These are phyloP conservation scores for Chloranthus sessilifolius DNA, from an alignment of 164 flowering plant species.

Conservation along the genomic window DNA sequence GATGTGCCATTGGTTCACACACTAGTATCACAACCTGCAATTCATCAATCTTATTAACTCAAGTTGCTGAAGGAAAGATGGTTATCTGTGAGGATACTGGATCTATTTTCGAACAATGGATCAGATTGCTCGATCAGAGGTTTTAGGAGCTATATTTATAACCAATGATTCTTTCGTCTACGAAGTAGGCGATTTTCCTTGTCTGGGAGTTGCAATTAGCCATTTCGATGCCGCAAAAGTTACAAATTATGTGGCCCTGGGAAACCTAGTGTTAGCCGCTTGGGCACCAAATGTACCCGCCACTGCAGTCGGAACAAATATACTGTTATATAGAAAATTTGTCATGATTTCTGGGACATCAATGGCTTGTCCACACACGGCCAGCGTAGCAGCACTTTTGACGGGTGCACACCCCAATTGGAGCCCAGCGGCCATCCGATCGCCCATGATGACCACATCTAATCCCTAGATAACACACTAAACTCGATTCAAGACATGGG, in stretches of 20 bases:
- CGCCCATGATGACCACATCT: constrained; percentile 36
- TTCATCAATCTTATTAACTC: neutral
- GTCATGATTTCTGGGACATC: constrained; percentile 34
- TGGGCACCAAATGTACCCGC: constrained; percentile 21
- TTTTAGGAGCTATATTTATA: constrained; percentile 48
- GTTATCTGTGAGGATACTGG: constrained; percentile 16
- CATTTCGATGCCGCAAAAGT: constrained; percentile 23
- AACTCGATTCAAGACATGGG: constrained; percentile 19
- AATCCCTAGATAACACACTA: constrained; percentile 17
- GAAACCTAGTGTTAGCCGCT: constrained; percentile 36
- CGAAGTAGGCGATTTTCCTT: constrained; percentile 22
- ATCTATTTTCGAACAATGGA: constrained; percentile 19
- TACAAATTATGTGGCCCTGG: constrained; percentile 56
- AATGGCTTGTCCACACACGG: constrained; percentile 37
- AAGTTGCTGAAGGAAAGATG: constrained; percentile 7
- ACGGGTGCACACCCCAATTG: constrained; percentile 39
- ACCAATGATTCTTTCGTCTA: constrained; percentile 22
- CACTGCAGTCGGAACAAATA: constrained; percentile 9
- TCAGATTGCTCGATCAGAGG: constrained; percentile 13
- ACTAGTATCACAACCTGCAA: constrained; percentile 11
- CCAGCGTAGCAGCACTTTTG: constrained; percentile 34
- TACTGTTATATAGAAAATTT: constrained; percentile 27
- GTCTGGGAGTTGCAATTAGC: constrained; percentile 33
- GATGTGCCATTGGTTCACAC: constrained; percentile 5
- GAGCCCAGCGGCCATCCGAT: constrained; percentile 42